Evolutionary conservation across 179 eudicot species (phyloP).

Genomic region (Patellifolia procumbens): DNA sequence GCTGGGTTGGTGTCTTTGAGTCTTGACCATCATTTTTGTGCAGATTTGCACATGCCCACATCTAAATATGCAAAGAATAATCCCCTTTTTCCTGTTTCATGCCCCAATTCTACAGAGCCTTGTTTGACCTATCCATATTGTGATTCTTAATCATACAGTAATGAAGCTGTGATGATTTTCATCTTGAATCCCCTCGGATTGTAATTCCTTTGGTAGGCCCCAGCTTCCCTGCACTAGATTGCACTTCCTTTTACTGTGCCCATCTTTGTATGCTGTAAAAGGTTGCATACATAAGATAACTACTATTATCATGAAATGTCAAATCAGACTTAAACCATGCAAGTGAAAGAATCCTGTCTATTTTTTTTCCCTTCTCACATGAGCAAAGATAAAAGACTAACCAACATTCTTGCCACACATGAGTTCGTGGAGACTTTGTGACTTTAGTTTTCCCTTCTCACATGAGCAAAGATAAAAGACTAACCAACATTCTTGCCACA

Average conservation of each 20-base stretch:
- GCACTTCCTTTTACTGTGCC: not conserved
- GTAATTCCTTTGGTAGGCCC: slow-evolving; percentile 43
- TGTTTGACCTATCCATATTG: slow-evolving; percentile 27
- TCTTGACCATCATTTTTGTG: slow-evolving; percentile 22
- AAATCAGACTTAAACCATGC: slow-evolving; percentile 8
- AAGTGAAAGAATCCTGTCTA: slow-evolving; percentile 13
- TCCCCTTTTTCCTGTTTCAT: slow-evolving; percentile 19
- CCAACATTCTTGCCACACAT: too few relatives aligned
- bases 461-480: not conserved
- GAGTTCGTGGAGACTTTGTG: too few relatives aligned
- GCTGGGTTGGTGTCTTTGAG: slow-evolving; percentile 12
- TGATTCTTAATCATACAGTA: slow-evolving; percentile 27
- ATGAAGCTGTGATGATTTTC: slow-evolving; percentile 28
- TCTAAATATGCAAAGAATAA: slow-evolving; percentile 6
- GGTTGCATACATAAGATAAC: slow-evolving; percentile 1
- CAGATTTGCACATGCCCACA: slow-evolving; percentile 27
- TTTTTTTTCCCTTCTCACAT: not conserved
- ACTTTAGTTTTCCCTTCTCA: not conserved
- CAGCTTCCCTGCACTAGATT: slow-evolving; percentile 4
- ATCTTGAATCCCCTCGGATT: slow-evolving; percentile 24
- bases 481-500: too few relatives aligned
- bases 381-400: not conserved
- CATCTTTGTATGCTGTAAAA: slow-evolving; percentile 12
- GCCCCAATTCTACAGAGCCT: slow-evolving; percentile 26
- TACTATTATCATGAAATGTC: slow-evolving; percentile 9